phyloP scores from a whole-genome alignment of 345 rosid genomes.

The Euclidium syriacum region DNA sequence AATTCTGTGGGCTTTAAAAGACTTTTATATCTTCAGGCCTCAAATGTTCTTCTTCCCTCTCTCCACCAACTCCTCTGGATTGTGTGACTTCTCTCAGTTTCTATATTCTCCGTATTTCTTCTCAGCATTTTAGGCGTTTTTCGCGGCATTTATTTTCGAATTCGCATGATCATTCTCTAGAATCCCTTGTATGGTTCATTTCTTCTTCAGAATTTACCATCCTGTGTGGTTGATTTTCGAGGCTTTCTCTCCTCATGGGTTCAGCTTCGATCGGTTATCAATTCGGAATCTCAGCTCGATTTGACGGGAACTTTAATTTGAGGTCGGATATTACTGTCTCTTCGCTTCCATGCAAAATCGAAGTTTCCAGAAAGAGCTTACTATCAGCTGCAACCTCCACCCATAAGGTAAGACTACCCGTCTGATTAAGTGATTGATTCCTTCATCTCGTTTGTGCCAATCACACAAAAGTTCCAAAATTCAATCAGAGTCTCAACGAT shows the following conservation, averaged over 20 bases:
- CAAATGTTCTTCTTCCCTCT: neutral
- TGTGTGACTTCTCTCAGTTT: neutral
- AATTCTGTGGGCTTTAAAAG: neutral
- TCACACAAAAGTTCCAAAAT: neutral
- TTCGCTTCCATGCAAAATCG: conserved; percentile 29
- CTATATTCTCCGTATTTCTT: neutral
- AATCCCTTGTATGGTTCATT: neutral
- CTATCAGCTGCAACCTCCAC: conserved; percentile 26
- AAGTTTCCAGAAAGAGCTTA: conserved; percentile 30
- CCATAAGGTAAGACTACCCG: conserved; percentile 43
- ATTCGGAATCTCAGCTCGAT: conserved; percentile 38
- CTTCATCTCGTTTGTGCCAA: neutral
- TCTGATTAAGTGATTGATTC: neutral
- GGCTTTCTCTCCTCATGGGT: conserved; percentile 41
- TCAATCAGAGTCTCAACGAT: neutral
- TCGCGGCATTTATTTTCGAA: neutral
- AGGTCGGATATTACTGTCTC: conserved; percentile 32
- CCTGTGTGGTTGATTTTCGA: neutral
- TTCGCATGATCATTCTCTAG: neutral
- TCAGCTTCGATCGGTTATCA: conserved; percentile 43
- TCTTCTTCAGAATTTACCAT: neutral
- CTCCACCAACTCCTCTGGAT: neutral
- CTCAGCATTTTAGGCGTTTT: conserved; percentile 1
- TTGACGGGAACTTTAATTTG: conserved; percentile 25
- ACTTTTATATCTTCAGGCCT: conserved; percentile 4